Conservation (phyloP, 129 eudicot genomes). For the Gnaphalium uliginosum region DNA sequence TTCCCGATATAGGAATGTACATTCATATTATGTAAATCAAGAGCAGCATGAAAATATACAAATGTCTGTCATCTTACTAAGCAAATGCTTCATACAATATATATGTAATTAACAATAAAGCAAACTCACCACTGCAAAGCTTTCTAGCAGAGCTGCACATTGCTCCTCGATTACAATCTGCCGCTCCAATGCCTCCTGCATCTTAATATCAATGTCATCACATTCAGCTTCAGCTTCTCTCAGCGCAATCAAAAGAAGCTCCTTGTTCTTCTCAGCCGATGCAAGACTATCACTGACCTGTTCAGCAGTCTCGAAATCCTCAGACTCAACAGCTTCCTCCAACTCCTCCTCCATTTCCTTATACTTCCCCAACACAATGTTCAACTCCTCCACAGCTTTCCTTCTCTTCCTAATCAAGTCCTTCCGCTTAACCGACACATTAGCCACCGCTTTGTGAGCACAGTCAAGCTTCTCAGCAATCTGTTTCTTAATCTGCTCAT, state of each 20-base stretch:
- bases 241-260: conserved; percentile 42
- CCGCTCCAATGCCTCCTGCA: conserved; percentile 56
- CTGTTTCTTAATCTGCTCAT: conserved; percentile 37
- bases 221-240: conserved; percentile 66
- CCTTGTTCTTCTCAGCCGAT: conserved; percentile 64
- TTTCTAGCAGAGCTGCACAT: conserved; percentile 56
- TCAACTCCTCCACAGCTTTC: conserved; percentile 54
- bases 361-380: conserved; percentile 42
- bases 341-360: conserved; percentile 71
- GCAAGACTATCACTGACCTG: conserved; percentile 66
- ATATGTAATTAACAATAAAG: conserved; percentile 14
- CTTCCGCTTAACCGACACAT: conserved; percentile 46
- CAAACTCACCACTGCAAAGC: conserved; percentile 50
- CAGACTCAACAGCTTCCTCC: conserved; percentile 82
- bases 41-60: background rate
- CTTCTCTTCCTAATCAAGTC: conserved; percentile 56
- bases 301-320: conserved; percentile 82
- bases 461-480: conserved; percentile 46
- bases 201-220: conserved; percentile 62
- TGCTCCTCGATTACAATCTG: conserved; percentile 70
- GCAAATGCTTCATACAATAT: background rate
- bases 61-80: background rate
- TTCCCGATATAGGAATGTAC: background rate
- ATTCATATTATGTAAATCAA: background rate
- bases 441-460: conserved; percentile 33